Percentiles rank a stretch among this genome's conserved stretches.
Evolutionary conservation across 176 grass and related monocot species (phyloP).

Genomic region (Musa beccarii): DNA sequence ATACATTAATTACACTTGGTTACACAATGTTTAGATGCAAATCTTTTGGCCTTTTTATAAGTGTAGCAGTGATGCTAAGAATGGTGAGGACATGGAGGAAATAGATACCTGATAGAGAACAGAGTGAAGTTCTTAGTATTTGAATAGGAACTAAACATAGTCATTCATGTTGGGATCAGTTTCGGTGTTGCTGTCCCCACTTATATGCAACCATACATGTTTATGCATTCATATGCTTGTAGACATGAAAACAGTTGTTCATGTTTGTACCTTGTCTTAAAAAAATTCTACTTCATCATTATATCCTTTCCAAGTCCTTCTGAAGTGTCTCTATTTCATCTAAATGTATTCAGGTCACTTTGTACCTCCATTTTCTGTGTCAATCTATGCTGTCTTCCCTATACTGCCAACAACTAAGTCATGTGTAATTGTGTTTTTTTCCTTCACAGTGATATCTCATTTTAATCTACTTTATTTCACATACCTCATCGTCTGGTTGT

Average conservation of each 20-base stretch:
- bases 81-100: no score
- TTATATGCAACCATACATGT: no score
- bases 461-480: background rate
- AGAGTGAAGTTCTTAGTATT: background rate
- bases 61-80: background rate
- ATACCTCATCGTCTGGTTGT: background rate
- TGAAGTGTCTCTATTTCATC: background rate
- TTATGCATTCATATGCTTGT: no score
- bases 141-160: background rate
- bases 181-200: background rate
- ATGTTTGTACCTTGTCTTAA: no score
- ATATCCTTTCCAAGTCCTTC: background rate
- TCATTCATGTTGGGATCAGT: background rate
- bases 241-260: no score
- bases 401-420: background rate
- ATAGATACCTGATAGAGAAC: background rate
- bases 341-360: background rate
- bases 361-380: background rate
- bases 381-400: background rate
- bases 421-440: background rate
- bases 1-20: background rate
- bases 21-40: background rate
- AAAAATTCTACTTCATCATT: background rate
- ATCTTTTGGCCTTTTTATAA: background rate
- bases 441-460: no score